Evolutionary conservation across 2,329 filamentous ascomycete genomes (phyloP), one percentile per base, ranked within the genome.

Genomic region (Aureobasidium leucospermi): DNA sequence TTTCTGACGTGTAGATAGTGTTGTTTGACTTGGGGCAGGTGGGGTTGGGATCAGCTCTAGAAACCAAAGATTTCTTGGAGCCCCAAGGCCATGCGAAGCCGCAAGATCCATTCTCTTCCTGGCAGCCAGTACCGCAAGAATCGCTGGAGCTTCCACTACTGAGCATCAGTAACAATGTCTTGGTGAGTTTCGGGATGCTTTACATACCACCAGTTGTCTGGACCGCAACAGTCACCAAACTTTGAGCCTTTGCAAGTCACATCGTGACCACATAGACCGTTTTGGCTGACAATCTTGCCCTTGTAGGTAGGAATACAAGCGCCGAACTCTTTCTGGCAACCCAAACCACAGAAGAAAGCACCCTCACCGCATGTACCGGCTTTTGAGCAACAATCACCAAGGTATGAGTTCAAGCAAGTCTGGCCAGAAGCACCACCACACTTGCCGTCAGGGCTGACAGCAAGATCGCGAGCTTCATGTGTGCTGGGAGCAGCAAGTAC

Each of bases 1-100:
- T 65, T n/a, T 59, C 28, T 3, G 62, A 61, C 11, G 58, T 63
- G 56, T 68, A 68, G 2, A 62, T 59, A 28, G 60, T 68, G 36
- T 53, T 59, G 43, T 69, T 65, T 3, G 61, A 62, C 3, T 36
- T 47, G 4, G 67, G 67, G 43, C 67, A 69, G 6, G 62, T 58
- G 42, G 51, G 49, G 49, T 55, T 60, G 11, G 41, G 39, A 10
- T 51, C 48, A 7, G 58, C 42, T 60, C 47, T 51, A 16, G 41
- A 16, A 5, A 19, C 19, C 13, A 57, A 10, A 28, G 41, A 39
- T 41, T 48, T 32, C 16, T 52, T 38, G 28, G 38, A 43, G 23
- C n/a, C 23, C 39, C 34, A 55, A 42, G 43, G 41, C 58, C 39
- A 39, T 45, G 28, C 29, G 23, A 23, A 28, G 34, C 29, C 29